Conservation (phyloP, 805 yeast species). For the Zygoascus bituminiphila region DNA sequence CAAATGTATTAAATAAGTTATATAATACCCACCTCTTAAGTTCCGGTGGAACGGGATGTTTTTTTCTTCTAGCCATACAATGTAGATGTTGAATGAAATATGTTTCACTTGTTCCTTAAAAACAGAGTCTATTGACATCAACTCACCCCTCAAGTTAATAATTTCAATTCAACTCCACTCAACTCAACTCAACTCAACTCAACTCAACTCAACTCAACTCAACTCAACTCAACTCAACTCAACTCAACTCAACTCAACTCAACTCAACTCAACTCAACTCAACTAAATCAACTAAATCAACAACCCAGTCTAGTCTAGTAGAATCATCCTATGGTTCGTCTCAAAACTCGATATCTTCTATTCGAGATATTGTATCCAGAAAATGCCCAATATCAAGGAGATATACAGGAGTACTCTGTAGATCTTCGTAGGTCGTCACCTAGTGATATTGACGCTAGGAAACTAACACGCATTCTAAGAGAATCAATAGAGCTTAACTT, state of each 20-base stretch:
- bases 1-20: not conserved
- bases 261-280: no score
- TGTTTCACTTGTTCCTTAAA: no score
- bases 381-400: not conserved
- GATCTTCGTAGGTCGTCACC: slow-evolving; percentile 15
- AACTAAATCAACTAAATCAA: no score
- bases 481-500: slow-evolving; percentile 51
- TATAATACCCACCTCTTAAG: slow-evolving; percentile 1
- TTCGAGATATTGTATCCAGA: slow-evolving; percentile 70
- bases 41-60: slow-evolving; percentile 1
- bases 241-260: no score
- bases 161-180: no score
- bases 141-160: no score
- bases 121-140: no score
- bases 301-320: no score
- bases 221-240: no score
- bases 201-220: no score
- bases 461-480: slow-evolving; percentile 46
- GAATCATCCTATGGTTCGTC: slow-evolving; percentile 77
- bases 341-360: slow-evolving; percentile 74
- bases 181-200: no score
- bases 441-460: slow-evolving; percentile 37
- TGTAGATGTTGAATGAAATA: no score
- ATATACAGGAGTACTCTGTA: slow-evolving; percentile 1
- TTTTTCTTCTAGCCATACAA: slow-evolving; percentile 3